Base-by-base conservation (phyloP, 1,139 yeast genomes). In the Geotrichum aggregatum region DNA sequence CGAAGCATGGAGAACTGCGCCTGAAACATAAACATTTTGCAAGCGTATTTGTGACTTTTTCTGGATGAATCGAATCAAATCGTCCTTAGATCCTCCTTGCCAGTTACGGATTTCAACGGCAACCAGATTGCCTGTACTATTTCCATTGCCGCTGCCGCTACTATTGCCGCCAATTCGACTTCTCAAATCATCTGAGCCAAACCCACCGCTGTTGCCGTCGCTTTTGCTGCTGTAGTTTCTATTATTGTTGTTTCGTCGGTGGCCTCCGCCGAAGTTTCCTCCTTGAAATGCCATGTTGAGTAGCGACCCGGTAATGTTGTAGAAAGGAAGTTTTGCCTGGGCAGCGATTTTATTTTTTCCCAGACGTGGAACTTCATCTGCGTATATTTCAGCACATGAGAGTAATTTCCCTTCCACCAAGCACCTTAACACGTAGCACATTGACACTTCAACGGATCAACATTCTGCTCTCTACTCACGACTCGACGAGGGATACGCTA, bases 101-200 rank as follows among this genome's bases (percentile, higher is more conserved):
- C 96, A 89, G 43, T 89, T 88, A 49, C 77, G 72, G 16, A 88
- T 76, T 59, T 84, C 89, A 19, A 86, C 76, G 1, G 76, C 74
- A 2, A 78, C 68, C n/a, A 28, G 24, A 11, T 35, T 36, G 4
- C 45, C 44, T 18, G 42, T 40, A 24, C 41, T 39, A 26, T 43
- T 49, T 16, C 49, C 48, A 19, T 45, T 56, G 55, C 62, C 66
- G n/a, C n/a, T n/a, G n/a, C n/a, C n/a, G n/a, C n/a, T n/a, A n/a
- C n/a, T n/a, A n/a, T n/a, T n/a, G 21, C 74, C 75, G 22, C 78
- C 54, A 31, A 52, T 50, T 35, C 58, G 47, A 39, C 50, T 52
- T 22, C 60, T 54, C 30, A 56, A 38, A 35, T 54, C 47, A 28
- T 54, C 51, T 34, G 49, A 47, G 36, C 51, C 45, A 49, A 44